These are phyloP conservation scores for Sporodiniella umbellata DNA, from an alignment of 371 early-diverging fungal genomes.

Conservation along the genomic window DNA sequence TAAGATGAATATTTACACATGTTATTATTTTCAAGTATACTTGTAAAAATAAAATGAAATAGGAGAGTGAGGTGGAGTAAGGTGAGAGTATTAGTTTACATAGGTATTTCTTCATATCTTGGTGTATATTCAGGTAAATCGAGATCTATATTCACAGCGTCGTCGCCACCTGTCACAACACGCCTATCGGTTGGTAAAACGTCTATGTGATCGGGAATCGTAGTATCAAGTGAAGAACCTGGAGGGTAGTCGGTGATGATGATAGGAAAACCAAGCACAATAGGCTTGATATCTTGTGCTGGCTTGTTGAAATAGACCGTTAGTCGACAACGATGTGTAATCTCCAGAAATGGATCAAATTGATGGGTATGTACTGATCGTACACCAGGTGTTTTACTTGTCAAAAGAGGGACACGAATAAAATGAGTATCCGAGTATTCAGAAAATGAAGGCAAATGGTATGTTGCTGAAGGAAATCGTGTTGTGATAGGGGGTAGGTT, in stretches of 20 bases:
- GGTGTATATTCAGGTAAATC: slow-evolving; percentile 51
- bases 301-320: slow-evolving; percentile 31
- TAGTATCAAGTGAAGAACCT: slow-evolving; percentile 5
- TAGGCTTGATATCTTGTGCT: slow-evolving; percentile 13
- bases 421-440: slow-evolving; percentile 40
- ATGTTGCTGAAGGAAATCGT: slow-evolving; percentile 29
- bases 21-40: not conserved
- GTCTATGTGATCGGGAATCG: slow-evolving; percentile 4
- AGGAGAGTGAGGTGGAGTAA: not conserved
- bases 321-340: slow-evolving; percentile 31
- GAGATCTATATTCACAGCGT: slow-evolving; percentile 38
- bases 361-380: slow-evolving; percentile 32
- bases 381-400: slow-evolving; percentile 14
- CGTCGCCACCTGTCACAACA: slow-evolving; percentile 31
- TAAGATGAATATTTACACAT: not conserved
- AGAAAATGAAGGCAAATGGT: slow-evolving; percentile 36
- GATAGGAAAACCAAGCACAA: slow-evolving; percentile 36
- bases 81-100: not conserved
- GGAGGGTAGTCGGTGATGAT: slow-evolving; percentile 44
- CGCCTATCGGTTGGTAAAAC: not conserved
- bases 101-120: slow-evolving; percentile 23
- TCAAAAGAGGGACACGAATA: slow-evolving; percentile 33
- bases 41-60: no score
- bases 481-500: slow-evolving; percentile 33
- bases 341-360: slow-evolving; percentile 42